Evolutionary conservation across 164 flowering plant species (phyloP).

Genomic region (Macadamia tetraphylla): DNA sequence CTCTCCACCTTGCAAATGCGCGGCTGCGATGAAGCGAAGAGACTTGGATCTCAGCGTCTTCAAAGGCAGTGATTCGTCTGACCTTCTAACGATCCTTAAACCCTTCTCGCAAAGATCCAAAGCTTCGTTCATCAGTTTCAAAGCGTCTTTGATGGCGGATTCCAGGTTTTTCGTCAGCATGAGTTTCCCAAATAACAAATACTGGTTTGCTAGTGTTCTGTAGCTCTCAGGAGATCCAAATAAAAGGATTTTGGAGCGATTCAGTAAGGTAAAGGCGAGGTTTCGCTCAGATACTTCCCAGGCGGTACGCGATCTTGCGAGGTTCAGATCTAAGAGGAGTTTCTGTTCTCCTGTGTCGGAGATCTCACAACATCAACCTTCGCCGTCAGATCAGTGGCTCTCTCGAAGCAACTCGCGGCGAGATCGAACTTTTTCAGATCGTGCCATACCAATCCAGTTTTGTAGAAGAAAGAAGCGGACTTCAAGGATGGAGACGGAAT

Average conservation of each 20-base stretch:
- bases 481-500: constrained; percentile 73
- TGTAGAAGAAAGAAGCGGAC: constrained; percentile 67
- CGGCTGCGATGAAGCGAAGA: constrained; percentile 80
- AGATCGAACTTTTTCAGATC: constrained; percentile 51
- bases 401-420: constrained; percentile 72
- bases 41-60: constrained; percentile 46
- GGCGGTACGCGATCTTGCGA: constrained; percentile 42
- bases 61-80: constrained; percentile 39
- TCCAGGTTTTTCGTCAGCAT: constrained; percentile 31
- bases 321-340: constrained; percentile 39
- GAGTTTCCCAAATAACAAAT: constrained; percentile 58
- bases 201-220: constrained; percentile 56
- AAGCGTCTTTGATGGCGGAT: constrained; percentile 36
- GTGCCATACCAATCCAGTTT: constrained; percentile 75
- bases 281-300: constrained; percentile 73
- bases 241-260: constrained; percentile 52
- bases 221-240: constrained; percentile 53
- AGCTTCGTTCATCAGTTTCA: constrained; percentile 81
- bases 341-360: constrained; percentile 43
- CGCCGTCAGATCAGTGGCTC: constrained; percentile 60
- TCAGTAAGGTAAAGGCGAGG: constrained; percentile 55
- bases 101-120: constrained; percentile 82
- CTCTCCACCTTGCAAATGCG: constrained; percentile 74
- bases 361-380: constrained; percentile 28
- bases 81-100: constrained; percentile 31